Base-by-base conservation (phyloP, 306 rosid genomes). In the Aeschynomene evenia region DNA sequence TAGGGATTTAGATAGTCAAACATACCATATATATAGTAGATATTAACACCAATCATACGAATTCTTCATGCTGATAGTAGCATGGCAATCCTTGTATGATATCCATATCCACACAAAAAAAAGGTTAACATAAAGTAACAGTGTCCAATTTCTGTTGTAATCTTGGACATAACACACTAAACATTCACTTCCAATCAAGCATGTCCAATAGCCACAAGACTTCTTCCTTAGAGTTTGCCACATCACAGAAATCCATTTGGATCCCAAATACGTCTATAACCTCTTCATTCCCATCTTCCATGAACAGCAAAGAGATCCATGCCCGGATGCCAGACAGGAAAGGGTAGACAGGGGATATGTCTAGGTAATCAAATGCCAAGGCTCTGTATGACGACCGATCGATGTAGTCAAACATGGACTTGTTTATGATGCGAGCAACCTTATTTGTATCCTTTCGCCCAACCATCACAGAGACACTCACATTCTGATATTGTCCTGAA, bases 201-300 rank as follows among this genome's bases (percentile, higher is more conserved):
- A 91, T 87, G 77, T 95, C 96, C 77, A 91, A 53, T 24, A 95
- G 82, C 92, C 97, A 87, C 77, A 91, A 72, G 68, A 95, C 96
- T 77, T 91, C 99, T 36, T 88, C 92, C 91, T 89, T 84, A 0
- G 99, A 79, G 66, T 82, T 89, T 36, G 99, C 97, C 64, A 88
- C 95, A 78, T 91, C 96, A 76, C 89, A 83, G 83, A 91, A 95
- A 85, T 95, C 99, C 89, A 95, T 87, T 79, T 87, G 95, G 63
- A 95, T 84, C 64, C 92, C 99, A 76, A 85, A 91, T 12, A 95
- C 99, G 83, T 89, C 88, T 77, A 88, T 76, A 6, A 57, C 72
- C 67, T 80, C 91, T 58, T 87, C 96, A 63, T 62, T 70, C 86
- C 81, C 87, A 42, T 78, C 85, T 33, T 91, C 97, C 91, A 74